Percentiles rank a stretch among this genome's conserved stretches.
Conservation (phyloP, 768 basidiomycete species). For the Termitomyces eurrhizus region DNA sequence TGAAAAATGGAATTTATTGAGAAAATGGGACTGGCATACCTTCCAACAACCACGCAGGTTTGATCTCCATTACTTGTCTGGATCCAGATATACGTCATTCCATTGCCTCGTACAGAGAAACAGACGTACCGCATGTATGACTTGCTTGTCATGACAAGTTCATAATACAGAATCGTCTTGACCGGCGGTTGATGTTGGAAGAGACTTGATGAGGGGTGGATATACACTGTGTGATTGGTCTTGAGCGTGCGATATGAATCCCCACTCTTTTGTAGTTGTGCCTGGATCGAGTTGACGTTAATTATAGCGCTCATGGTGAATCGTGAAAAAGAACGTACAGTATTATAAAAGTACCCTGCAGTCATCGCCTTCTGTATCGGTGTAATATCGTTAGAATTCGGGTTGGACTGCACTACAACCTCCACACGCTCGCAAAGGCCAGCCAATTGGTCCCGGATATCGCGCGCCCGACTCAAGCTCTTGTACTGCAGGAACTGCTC, state of each 20-base stretch:
- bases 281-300: conserved; percentile 37
- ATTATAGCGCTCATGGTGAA: neutral
- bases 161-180: conserved; percentile 89
- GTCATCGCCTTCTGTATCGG: conserved; percentile 95
- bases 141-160: conserved; percentile 95
- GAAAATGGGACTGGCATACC: conserved; percentile 39
- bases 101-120: neutral
- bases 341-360: conserved; percentile 94
- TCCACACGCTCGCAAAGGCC: conserved; percentile 96
- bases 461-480: conserved; percentile 88
- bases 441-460: conserved; percentile 94
- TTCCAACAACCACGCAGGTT: conserved; percentile 91
- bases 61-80: conserved; percentile 97
- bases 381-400: conserved; percentile 89
- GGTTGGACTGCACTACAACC: conserved; percentile 81
- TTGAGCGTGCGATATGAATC: conserved; percentile 97
- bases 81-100: neutral
- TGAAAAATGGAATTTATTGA: neutral
- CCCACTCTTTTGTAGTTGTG: conserved; percentile 90
- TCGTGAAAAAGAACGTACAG: conserved; percentile 42
- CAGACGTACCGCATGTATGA: conserved; percentile 80
- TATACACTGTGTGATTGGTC: conserved; percentile 93
- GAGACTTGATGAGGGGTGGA: conserved; percentile 92
- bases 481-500: conserved; percentile 96
- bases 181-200: conserved; percentile 96